Percentiles rank a stretch among this genome's conserved stretches.
Conservation (phyloP, 352 stramenopile genomes). For the Globisporangium splendens region DNA sequence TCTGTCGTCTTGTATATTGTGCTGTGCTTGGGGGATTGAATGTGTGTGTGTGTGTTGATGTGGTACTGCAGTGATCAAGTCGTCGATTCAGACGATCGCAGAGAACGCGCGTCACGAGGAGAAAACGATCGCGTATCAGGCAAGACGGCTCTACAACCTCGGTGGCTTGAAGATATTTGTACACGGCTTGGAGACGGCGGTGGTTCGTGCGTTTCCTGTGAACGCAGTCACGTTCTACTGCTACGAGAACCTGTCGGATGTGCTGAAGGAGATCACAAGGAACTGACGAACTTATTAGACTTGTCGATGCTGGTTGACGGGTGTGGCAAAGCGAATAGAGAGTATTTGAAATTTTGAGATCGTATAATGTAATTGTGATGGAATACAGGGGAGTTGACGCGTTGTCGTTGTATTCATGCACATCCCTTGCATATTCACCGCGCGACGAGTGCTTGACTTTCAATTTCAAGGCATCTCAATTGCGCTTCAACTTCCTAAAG, state of each 20-base stretch:
- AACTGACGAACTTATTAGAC: background rate
- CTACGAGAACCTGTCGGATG: slow-evolving; percentile 74
- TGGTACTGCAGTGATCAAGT: slow-evolving; percentile 67
- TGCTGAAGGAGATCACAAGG: slow-evolving; percentile 56
- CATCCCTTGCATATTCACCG: too few relatives aligned
- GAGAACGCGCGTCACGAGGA: slow-evolving; percentile 50
- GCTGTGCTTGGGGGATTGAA: too few relatives aligned
- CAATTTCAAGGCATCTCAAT: too few relatives aligned
- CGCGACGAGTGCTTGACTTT: too few relatives aligned
- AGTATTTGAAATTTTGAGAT: too few relatives aligned
- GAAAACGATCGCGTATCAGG: slow-evolving; percentile 71
- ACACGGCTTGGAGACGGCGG: slow-evolving; percentile 69
- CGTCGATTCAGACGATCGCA: slow-evolving; percentile 76
- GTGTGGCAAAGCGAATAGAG: too few relatives aligned
- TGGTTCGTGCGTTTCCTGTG: slow-evolving; percentile 79
- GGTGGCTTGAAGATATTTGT: slow-evolving; percentile 74
- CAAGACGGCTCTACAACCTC: slow-evolving; percentile 55
- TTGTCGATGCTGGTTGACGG: too few relatives aligned
- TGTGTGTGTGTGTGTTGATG: slow-evolving; percentile 1
- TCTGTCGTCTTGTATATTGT: slow-evolving; percentile 1
- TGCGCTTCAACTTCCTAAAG: too few relatives aligned
- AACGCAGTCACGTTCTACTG: slow-evolving; percentile 86
- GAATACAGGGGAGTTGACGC: too few relatives aligned
- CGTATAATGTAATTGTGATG: too few relatives aligned
- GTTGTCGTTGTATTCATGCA: too few relatives aligned